Percentiles rank a stretch among this genome's conserved stretches.
These are phyloP conservation scores for Zygosaccharomyces gambellarensis DNA, from an alignment of 805 yeast species.

Conservation along the genomic window DNA sequence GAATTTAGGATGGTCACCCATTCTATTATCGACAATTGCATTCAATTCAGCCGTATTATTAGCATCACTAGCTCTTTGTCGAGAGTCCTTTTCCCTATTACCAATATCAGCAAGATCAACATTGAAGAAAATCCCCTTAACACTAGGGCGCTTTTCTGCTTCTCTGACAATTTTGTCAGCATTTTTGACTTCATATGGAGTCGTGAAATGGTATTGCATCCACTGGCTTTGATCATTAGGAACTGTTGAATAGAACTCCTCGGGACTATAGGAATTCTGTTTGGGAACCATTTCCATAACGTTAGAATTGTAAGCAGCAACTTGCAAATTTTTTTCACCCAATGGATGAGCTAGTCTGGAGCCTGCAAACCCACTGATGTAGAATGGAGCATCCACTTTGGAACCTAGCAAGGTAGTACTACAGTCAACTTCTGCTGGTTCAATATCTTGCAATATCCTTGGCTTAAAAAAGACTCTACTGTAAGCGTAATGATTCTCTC, in stretches of 20 bases:
- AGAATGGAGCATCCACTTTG: constrained; percentile 43
- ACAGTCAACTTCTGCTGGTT: constrained; percentile 36
- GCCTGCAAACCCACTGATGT: constrained; percentile 46
- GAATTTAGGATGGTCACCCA: constrained; percentile 21
- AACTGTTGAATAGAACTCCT: constrained; percentile 38
- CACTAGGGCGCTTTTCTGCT: constrained; percentile 37
- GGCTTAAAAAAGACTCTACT: constrained; percentile 44
- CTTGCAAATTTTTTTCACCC: constrained; percentile 33
- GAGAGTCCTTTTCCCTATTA: constrained; percentile 46
- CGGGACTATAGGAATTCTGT: constrained; percentile 38
- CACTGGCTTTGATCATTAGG: constrained; percentile 39
- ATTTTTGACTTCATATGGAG: constrained; percentile 33
- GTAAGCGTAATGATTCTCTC: constrained; percentile 42
- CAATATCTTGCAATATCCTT: constrained; percentile 34
- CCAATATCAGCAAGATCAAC: constrained; percentile 55
- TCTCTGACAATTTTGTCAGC: constrained; percentile 33
- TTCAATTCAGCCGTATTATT: constrained; percentile 11
- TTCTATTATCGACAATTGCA: constrained; percentile 5
- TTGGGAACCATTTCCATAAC: constrained; percentile 47
- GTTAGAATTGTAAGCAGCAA: constrained; percentile 29
- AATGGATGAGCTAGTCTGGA: constrained; percentile 41
- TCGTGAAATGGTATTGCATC: constrained; percentile 47
- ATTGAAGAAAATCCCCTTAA: constrained; percentile 49
- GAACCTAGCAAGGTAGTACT: constrained; percentile 47
- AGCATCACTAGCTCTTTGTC: constrained; percentile 27